Evolutionary conservation across 768 basidiomycete species (phyloP).

Genomic region (Podaxis pistillaris): DNA sequence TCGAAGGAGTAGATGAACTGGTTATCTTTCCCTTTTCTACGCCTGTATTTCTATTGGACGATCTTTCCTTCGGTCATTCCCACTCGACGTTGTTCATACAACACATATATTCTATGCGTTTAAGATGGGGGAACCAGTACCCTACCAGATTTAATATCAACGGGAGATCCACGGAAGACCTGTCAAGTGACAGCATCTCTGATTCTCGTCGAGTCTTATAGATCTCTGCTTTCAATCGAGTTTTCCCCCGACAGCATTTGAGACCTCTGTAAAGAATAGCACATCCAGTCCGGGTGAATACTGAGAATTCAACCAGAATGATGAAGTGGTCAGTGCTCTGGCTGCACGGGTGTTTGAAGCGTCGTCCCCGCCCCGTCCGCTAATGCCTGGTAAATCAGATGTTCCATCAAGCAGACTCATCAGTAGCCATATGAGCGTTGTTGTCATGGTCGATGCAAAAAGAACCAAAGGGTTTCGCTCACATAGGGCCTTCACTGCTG

Average conservation of each 20-base stretch:
- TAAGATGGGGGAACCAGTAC: no score
- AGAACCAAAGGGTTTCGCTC: no score
- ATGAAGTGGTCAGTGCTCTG: not conserved
- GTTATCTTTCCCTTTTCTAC: not conserved
- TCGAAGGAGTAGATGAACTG: slow-evolving; percentile 7
- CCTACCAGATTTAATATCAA: not conserved
- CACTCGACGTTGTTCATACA: not conserved
- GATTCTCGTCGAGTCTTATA: not conserved
- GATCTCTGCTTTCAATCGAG: not conserved
- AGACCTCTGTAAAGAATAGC: not conserved
- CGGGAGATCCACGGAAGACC: not conserved
- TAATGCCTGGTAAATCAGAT: no score
- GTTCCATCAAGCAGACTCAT: no score
- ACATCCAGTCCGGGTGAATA: not conserved
- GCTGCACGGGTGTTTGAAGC: not conserved
- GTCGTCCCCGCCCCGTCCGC: no score
- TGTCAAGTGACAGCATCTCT: not conserved
- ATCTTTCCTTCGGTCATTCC: not conserved
- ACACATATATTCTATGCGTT: no score
- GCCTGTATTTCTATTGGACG: not conserved
- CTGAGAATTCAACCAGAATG: not conserved
- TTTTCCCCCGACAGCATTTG: not conserved
- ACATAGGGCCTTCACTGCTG: no score
- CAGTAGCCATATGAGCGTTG: no score
- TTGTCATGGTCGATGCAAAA: no score